These are phyloP conservation scores for Trichoderma arundinaceum DNA, from an alignment of 2,329 filamentous ascomycete genomes.

Conservation along the genomic window DNA sequence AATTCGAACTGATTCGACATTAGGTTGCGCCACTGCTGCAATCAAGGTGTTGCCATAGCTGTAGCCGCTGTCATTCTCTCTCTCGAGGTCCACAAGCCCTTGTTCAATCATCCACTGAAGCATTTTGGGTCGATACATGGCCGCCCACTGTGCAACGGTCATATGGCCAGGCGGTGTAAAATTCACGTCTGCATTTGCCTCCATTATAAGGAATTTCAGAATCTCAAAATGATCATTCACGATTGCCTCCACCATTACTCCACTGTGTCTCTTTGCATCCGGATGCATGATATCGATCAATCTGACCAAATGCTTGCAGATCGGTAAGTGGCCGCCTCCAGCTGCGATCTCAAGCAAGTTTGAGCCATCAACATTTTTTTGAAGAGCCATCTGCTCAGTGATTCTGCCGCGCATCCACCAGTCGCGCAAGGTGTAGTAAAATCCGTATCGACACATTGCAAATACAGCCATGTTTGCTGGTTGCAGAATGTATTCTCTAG, in stretches of 20 bases:
- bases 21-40: rapidly evolving
- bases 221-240: rapidly evolving
- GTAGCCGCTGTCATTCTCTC: neutral
- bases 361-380: rapidly evolving
- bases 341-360: neutral
- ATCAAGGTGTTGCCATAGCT: neutral
- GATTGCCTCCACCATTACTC: neutral
- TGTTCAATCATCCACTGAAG: neutral
- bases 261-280: neutral
- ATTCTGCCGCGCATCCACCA: conserved; percentile 16
- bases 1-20: neutral
- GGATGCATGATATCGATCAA: conserved; percentile 1
- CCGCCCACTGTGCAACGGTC: neutral
- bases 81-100: neutral
- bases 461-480: neutral
- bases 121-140: rapidly evolving
- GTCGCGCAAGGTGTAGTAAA: conserved; percentile 15
- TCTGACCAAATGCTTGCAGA: neutral
- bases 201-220: neutral
- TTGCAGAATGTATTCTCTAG: neutral
- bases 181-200: neutral
- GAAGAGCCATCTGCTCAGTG: neutral
- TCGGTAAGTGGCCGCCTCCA: neutral
- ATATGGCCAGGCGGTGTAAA: rapidly evolving
- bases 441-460: neutral